Percentiles rank a stretch among this genome's conserved stretches.
Evolutionary conservation across 805 yeast genomes (phyloP).

Genomic region (Sugiyamaella mastotermitis): DNA sequence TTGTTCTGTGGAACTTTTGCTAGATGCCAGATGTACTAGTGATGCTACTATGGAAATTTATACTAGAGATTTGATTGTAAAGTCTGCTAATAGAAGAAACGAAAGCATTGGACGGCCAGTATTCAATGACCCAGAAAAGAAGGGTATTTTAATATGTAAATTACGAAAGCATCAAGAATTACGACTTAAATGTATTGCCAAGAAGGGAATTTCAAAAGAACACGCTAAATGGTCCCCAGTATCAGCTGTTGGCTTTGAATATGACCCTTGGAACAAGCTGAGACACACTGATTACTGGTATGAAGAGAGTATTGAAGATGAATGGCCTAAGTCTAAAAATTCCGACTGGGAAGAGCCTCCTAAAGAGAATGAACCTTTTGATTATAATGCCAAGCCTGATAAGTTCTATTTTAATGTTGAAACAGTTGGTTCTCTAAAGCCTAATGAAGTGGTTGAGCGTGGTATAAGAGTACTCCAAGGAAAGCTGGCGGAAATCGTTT

Average conservation of each 20-base stretch:
- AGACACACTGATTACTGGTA: constrained; percentile 96
- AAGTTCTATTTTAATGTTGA: constrained; percentile 86
- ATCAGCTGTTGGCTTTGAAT: constrained; percentile 92
- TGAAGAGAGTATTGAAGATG: constrained; percentile 78
- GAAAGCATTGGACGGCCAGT: constrained; percentile 74
- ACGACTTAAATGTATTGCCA: constrained; percentile 85
- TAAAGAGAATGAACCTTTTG: constrained; percentile 77
- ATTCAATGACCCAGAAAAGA: constrained; percentile 63
- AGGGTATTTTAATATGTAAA: constrained; percentile 89
- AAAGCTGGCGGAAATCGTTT: constrained; percentile 82
- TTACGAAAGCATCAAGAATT: constrained; percentile 89
- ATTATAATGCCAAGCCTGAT: constrained; percentile 73
- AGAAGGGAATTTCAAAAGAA: constrained; percentile 94
- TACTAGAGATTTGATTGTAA: constrained; percentile 66
- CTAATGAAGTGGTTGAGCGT: constrained; percentile 81
- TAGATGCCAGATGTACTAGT: constrained; percentile 83
- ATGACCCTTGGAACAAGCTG: constrained; percentile 98
- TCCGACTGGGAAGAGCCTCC: constrained; percentile 97
- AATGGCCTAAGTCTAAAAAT: constrained; percentile 90
- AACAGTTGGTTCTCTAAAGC: constrained; percentile 82
- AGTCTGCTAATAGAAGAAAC: constrained; percentile 34
- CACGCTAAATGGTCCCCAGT: constrained; percentile 99
- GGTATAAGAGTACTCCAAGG: constrained; percentile 81
- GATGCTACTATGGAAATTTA: constrained; percentile 87
- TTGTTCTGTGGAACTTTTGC: constrained; percentile 81